Evolutionary conservation across 169 alveolate genomes (phyloP), one percentile per base, ranked within the genome.

Genomic region (Blepharisma undulans): DNA sequence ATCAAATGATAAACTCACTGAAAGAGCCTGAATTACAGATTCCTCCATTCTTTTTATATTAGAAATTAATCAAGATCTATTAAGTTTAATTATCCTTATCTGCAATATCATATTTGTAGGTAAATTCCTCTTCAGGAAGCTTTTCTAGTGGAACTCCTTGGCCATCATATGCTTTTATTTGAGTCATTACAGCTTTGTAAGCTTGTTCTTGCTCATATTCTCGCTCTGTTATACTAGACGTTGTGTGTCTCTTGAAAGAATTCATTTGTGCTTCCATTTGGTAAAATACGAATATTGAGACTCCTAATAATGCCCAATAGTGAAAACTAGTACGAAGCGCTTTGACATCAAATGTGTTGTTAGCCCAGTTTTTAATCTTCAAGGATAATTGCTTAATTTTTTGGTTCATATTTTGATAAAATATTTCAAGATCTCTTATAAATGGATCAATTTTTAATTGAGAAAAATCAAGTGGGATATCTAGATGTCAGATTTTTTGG

Each of bases 221-320:
- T 8, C 80, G 30, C 33, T 74, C 80, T 14, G 80, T 25, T 14
- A 74, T 74, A 10, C 27, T 14, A 1, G 30, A 25, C 7, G 30
- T 74, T 25, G 80, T 74, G 30, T 74, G 80, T 29, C 33, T 22
- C 80, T 74, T 74, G 33, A 74, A 74, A 74, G 80, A 8, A 74
- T 18, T 14, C 80, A 74, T 74, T 74, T 74, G 80, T 22, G 80
- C 29, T 74, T 74, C 80, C 80, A 74, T 74, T 74, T 74, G 80
- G 36, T 25, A 25, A 25, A 22, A 22, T 1, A 74, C 80, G 80
- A 74, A 74, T 25, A 74, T 74, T 25, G 80, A 74, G 36, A 74
- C 80, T 74, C 80, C 80, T 74, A 74, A 29, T 74, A 74, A 74
- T 25, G 33, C 29, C 48, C 29, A 74, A 18, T 74, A 74, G 16